phyloP scores from a whole-genome alignment of 257 asterid species.

The Solanum boliviense region DNA sequence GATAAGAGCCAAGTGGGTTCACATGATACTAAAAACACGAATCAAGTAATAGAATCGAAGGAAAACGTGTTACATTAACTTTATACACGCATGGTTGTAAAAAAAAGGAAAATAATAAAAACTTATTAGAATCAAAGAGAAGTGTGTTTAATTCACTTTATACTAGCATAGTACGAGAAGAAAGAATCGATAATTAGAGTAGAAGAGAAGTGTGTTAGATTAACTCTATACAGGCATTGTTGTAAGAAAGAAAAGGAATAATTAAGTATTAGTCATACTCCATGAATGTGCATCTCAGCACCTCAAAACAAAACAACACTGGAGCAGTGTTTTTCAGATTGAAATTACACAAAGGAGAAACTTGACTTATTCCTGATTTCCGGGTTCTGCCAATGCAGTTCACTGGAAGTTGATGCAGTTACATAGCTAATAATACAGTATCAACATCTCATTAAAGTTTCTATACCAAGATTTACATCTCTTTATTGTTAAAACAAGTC shows the following conservation, averaged over 20 bases:
- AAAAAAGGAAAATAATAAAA: neutral
- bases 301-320: neutral
- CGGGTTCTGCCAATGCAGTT: neutral
- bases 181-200: neutral
- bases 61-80: neutral
- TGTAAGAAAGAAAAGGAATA: neutral
- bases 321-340: neutral
- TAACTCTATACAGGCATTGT: neutral
- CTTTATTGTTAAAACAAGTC: slow-evolving; percentile 9
- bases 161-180: neutral
- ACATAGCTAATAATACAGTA: neutral
- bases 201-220: neutral
- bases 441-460: neutral
- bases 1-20: neutral
- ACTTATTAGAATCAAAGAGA: neutral
- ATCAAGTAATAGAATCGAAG: neutral
- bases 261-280: neutral
- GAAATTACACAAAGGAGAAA: neutral
- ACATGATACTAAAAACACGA: neutral
- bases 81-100: neutral
- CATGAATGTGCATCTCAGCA: neutral
- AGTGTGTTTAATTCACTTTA: neutral
- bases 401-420: neutral
- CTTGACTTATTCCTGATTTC: neutral
- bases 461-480: slow-evolving; percentile 7